Conservation (phyloP, 495 filamentous ascomycete genomes). For the Podospora appendiculata region DNA sequence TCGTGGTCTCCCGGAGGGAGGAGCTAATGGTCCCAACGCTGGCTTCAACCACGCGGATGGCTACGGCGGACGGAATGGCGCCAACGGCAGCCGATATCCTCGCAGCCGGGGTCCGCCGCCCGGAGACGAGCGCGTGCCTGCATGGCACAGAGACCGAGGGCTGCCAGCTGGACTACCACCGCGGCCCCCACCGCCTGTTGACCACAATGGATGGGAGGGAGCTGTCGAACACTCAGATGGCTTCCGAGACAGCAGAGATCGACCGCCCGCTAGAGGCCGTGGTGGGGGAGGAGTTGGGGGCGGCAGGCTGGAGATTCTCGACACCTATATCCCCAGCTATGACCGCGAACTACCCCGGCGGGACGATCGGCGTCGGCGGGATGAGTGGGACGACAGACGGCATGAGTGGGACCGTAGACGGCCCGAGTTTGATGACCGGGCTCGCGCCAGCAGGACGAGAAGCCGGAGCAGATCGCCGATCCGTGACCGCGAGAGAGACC, state of each 20-base stretch:
- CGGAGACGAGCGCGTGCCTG: slow-evolving; percentile 37
- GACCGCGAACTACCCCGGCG: slow-evolving; percentile 37
- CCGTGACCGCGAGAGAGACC: slow-evolving; percentile 28
- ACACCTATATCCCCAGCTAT: slow-evolving; percentile 57
- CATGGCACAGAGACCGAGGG: slow-evolving; percentile 41
- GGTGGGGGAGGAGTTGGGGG: slow-evolving; percentile 21
- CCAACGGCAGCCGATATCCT: slow-evolving; percentile 30
- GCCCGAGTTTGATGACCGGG: slow-evolving; percentile 40
- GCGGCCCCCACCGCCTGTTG: slow-evolving; percentile 33
- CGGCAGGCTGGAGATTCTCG: slow-evolving; percentile 31
- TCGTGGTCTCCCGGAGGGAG: slow-evolving; percentile 54
- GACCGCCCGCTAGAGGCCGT: slow-evolving; percentile 21
- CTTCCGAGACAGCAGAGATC: slow-evolving; percentile 25
- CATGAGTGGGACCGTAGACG: slow-evolving; percentile 11
- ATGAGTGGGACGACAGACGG: slow-evolving; percentile 21
- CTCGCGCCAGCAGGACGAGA: slow-evolving; percentile 35
- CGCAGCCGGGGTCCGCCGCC: slow-evolving; percentile 22
- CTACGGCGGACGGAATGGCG: slow-evolving; percentile 31
- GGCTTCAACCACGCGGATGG: slow-evolving; percentile 38
- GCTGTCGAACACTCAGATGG: slow-evolving; percentile 27
- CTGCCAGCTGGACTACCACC: slow-evolving; percentile 38
- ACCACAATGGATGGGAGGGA: slow-evolving; percentile 20
- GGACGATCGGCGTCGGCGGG: slow-evolving; percentile 32
- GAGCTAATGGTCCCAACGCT: slow-evolving; percentile 34
- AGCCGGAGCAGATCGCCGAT: slow-evolving; percentile 44